Conservation (phyloP, 2,329 filamentous ascomycete species). For the Verticillium nubilum region DNA sequence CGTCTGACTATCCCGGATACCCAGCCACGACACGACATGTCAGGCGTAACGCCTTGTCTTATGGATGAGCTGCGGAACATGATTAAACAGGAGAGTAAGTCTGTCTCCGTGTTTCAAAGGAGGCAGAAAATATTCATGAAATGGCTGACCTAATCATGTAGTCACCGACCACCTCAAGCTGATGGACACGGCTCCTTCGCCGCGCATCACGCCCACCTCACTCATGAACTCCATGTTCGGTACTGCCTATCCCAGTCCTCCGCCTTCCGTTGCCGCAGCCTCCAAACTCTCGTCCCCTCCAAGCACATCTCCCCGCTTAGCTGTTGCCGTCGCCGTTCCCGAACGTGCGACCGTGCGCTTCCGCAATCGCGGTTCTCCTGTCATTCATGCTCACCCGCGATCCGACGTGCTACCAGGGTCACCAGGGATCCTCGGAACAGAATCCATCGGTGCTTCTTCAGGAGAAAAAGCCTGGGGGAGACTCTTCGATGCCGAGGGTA, state of each 20-base stretch:
- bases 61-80: conserved; percentile 15
- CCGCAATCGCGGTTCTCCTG: conserved; percentile 2
- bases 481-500: conserved; percentile 63
- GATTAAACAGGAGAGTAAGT: conserved; percentile 14
- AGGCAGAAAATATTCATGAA: no score
- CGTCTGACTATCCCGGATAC: not conserved
- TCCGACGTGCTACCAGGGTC: not conserved
- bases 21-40: conserved; percentile 5
- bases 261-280: not conserved
- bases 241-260: conserved; percentile 4
- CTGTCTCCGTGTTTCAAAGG: not conserved
- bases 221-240: conserved; percentile 1
- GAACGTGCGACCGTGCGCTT: conserved; percentile 4
- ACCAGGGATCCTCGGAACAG: not conserved
- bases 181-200: not conserved
- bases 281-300: not conserved
- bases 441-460: conserved; percentile 22
- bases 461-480: conserved; percentile 65
- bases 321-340: not conserved
- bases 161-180: not conserved
- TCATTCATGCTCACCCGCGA: conserved; percentile 6
- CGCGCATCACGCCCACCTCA: not conserved
- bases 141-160: not conserved
- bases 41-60: conserved; percentile 10
- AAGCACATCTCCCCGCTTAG: not conserved